Percentiles rank a stretch among this genome's conserved stretches.
These are phyloP conservation scores for Fusarium liriodendri DNA, from an alignment of 2,329 filamentous ascomycete genomes.

Conservation along the genomic window DNA sequence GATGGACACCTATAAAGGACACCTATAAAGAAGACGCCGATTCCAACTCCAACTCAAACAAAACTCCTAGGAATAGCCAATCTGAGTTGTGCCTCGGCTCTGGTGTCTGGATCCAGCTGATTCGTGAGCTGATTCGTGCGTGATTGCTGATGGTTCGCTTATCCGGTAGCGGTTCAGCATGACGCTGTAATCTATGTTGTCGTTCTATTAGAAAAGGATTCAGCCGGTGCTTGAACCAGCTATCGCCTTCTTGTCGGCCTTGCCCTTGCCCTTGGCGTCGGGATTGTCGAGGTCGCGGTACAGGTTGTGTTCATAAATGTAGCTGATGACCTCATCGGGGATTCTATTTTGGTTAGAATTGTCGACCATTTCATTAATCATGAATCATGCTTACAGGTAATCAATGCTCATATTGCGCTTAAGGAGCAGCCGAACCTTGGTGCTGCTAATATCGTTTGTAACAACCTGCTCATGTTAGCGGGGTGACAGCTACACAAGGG, in stretches of 20 bases:
- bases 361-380: background rate
- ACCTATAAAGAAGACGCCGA: slow-evolving; percentile 26
- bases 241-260: slow-evolving; percentile 16
- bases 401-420: slow-evolving; percentile 85
- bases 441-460: slow-evolving; percentile 87
- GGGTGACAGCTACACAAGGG: background rate
- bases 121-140: slow-evolving; percentile 1
- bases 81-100: slow-evolving; percentile 14
- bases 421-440: slow-evolving; percentile 83
- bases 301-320: slow-evolving; percentile 75
- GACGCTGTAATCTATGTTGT: slow-evolving; percentile 15
- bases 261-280: slow-evolving; percentile 42
- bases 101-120: slow-evolving; percentile 13
- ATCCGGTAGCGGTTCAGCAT: slow-evolving; percentile 6
- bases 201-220: slow-evolving; percentile 12
- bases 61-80: slow-evolving; percentile 18
- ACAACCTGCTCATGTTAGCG: slow-evolving; percentile 61
- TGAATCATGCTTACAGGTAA: slow-evolving; percentile 58
- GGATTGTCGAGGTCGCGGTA: slow-evolving; percentile 64
- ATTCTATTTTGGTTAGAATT: slow-evolving; percentile 47
- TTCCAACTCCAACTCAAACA: slow-evolving; percentile 13
- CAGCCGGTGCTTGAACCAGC: slow-evolving; percentile 45
- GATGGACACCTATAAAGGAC: slow-evolving; percentile 18
- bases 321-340: slow-evolving; percentile 79
- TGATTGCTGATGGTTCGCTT: slow-evolving; percentile 14